Evolutionary conservation across 2,329 filamentous ascomycete species (phyloP).

Genomic region (Monosporascus sp.): DNA sequence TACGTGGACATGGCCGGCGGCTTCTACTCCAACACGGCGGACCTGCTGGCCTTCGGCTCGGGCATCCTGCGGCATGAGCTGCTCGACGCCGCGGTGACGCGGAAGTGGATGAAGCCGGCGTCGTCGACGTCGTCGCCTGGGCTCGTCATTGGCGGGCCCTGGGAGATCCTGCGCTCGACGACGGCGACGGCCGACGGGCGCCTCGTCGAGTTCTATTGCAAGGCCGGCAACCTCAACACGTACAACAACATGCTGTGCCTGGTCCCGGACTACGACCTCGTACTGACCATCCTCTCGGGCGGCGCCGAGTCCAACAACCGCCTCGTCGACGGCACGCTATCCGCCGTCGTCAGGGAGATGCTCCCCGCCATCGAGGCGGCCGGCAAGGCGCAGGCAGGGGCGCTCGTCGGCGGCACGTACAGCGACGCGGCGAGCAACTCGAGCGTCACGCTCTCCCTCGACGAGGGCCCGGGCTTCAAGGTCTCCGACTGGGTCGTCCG

Average conservation of each 20-base stretch:
- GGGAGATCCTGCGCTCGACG: constrained; percentile 28
- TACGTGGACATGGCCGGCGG: constrained; percentile 21
- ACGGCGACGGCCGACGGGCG: constrained; percentile 24
- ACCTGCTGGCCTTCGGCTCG: constrained; percentile 19
- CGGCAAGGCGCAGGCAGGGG: constrained; percentile 29
- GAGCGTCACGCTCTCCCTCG: constrained; percentile 30
- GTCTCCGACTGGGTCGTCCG: constrained; percentile 34
- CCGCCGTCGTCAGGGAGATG: constrained; percentile 27
- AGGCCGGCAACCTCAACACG: constrained; percentile 24
- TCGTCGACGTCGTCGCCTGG: constrained; percentile 23
- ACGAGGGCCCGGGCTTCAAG: constrained; percentile 33
- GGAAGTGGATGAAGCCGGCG: constrained; percentile 24
- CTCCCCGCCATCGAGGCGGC: constrained; percentile 38
- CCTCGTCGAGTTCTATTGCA: constrained; percentile 29
- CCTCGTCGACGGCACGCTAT: constrained; percentile 14
- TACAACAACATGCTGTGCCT: constrained; percentile 27
- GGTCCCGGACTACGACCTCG: constrained; percentile 28
- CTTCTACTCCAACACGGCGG: constrained; percentile 24
- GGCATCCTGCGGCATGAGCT: constrained; percentile 20
- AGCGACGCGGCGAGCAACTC: constrained; percentile 32
- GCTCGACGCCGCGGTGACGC: constrained; percentile 16
- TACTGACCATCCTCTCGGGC: constrained; percentile 20
- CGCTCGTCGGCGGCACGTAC: constrained; percentile 32
- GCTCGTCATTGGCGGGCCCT: constrained; percentile 26
- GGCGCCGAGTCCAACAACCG: constrained; percentile 17